Conservation (phyloP, 2,329 filamentous ascomycete genomes). For the Cadophora luteo-olivacea region DNA sequence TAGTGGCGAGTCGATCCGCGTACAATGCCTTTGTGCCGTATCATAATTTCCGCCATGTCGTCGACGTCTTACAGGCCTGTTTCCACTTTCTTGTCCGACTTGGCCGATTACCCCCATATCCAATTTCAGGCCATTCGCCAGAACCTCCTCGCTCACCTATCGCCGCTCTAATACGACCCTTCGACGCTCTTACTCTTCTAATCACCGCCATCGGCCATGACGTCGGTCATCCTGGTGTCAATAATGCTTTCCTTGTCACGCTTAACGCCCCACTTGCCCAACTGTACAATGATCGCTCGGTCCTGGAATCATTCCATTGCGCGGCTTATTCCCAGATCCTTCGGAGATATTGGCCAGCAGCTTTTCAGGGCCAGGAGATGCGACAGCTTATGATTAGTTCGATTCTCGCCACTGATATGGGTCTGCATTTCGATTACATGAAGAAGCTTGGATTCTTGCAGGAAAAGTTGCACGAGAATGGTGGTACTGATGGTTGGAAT, state of each 20-base stretch:
- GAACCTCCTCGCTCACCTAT: conserved; percentile 61
- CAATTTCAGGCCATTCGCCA: conserved; percentile 40
- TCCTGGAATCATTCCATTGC: conserved; percentile 96
- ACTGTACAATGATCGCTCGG: conserved; percentile 95
- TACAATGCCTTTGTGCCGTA: conserved; percentile 98
- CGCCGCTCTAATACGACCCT: conserved; percentile 78
- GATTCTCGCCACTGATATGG: conserved; percentile 98
- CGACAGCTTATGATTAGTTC: conserved; percentile 93
- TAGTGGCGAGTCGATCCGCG: conserved; percentile 87
- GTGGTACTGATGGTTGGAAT: conserved; percentile 76
- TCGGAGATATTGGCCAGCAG: conserved; percentile 86
- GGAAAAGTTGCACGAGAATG: conserved; percentile 73
- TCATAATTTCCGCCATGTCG: conserved; percentile 97
- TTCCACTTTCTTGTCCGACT: conserved; percentile 89
- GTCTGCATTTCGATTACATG: conserved; percentile 97
- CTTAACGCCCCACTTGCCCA: conserved; percentile 93
- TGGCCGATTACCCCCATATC: conserved; percentile 75
- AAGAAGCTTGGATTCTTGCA: conserved; percentile 82
- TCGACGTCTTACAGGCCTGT: conserved; percentile 92
- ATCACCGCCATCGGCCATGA: conserved; percentile 98
- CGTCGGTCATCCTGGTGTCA: conserved; percentile 96
- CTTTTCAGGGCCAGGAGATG: conserved; percentile 80
- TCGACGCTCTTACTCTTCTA: conserved; percentile 87
- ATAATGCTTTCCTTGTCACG: conserved; percentile 93
- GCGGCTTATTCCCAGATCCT: conserved; percentile 97